Evolutionary conservation across 2,329 filamentous ascomycete species (phyloP).

Genomic region (Graphilbum sp.): DNA sequence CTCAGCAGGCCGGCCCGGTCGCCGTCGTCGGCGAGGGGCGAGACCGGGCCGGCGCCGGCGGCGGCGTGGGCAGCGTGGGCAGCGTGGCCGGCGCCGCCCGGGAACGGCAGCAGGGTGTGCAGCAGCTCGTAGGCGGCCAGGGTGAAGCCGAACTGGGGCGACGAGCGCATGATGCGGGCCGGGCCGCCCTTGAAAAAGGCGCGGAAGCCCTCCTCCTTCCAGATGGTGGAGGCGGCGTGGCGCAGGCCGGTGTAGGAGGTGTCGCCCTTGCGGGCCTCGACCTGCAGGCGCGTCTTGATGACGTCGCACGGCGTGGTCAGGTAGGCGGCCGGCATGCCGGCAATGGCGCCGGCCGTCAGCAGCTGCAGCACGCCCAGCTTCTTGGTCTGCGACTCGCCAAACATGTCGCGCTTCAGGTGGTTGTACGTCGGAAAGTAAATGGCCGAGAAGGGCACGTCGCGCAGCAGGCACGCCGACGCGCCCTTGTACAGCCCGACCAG

Average conservation of each 20-base stretch:
- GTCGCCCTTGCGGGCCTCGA: conserved; percentile 93
- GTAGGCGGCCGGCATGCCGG: conserved; percentile 83
- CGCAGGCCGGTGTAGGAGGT: conserved; percentile 72
- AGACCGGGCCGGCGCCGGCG: background rate
- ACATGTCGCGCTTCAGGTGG: conserved; percentile 85
- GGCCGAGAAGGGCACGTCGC: conserved; percentile 93
- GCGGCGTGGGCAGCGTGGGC: conserved; percentile 27
- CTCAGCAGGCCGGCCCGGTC: conserved; percentile 34
- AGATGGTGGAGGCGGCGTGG: conserved; percentile 71
- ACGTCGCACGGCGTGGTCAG: conserved; percentile 95
- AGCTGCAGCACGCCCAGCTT: conserved; percentile 84
- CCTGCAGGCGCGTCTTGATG: conserved; percentile 96
- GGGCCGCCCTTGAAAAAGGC: conserved; percentile 99
- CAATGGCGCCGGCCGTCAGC: conserved; percentile 85
- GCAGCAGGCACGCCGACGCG: conserved; percentile 80
- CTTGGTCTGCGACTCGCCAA: conserved; percentile 75
- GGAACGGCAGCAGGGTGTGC: conserved; percentile 65
- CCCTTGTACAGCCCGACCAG: conserved; percentile 94
- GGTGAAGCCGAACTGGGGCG: conserved; percentile 95
- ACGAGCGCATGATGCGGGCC: conserved; percentile 85
- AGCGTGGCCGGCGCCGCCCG: conserved; percentile 16
- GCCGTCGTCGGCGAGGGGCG: background rate
- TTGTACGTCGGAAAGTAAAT: conserved; percentile 98
- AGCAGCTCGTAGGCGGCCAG: conserved; percentile 89
- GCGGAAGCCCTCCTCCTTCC: conserved; percentile 78